Base-by-base conservation (phyloP, 495 filamentous ascomycete species). In the Penicillium canescens region DNA sequence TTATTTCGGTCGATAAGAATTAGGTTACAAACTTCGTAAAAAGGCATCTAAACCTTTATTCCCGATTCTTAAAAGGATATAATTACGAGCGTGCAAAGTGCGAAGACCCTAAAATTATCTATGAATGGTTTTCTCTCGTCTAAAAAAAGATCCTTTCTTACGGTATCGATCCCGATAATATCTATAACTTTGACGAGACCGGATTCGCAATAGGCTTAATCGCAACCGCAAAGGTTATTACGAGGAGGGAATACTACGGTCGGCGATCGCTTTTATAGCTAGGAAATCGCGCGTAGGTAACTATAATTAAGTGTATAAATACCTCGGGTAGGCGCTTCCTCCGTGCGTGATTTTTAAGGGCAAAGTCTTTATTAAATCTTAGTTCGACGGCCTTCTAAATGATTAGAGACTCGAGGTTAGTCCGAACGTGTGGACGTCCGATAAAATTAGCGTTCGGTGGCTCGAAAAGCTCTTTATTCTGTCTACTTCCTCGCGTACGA, bases 231-330 rank as follows among this genome's bases (percentile, higher is more conserved):
- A 40, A 8, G 6, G 7, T 40, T 40, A 40, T 40, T 40, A 40
- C n/a, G 18, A 40, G 18, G 4, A 40, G 8, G 2, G 31, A 18
- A 18, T 18, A 18, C 18, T 18, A 18, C 18, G 18, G 18, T 18
- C 18, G 18, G 18, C 18, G 18, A 1, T 60, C 48, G 26, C 31
- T 56, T 40, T 52, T 57, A 39, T 61, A 79, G 60, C 62, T 50
- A 63, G 69, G 69, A 7, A 72, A 78, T 63, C 46, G 63, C 3
- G 60, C 78, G 63, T 80, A 53, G 66, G 55, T 69, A 36, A 74
- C 64, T 42, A 51, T 64, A 18, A 74, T 79, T 55, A 10, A 73
- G 28, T 52, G 35, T 50, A 67, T 76, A 11, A 64, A 63, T 58
- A 49, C 64, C 13, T 48, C 26, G 6, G 18, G 18, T 18, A 18